These are phyloP conservation scores for Strigomonas galati DNA, from an alignment of 208 protist genomes.

Conservation along the genomic window DNA sequence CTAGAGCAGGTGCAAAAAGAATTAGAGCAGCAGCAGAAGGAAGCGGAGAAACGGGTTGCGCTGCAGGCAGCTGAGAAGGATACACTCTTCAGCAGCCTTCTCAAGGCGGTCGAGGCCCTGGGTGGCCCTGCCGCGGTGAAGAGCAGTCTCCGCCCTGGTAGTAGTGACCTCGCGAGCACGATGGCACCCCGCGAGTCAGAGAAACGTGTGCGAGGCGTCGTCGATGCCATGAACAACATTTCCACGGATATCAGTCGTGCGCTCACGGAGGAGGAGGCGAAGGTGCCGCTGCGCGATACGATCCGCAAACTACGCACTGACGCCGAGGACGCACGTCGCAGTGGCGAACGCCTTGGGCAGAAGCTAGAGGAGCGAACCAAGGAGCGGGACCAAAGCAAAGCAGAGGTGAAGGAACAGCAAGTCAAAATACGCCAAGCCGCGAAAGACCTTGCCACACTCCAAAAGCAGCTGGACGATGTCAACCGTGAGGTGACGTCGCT, in stretches of 20 bases:
- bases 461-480: background rate
- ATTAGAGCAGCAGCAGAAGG: constrained; percentile 9
- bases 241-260: background rate
- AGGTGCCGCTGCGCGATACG: background rate
- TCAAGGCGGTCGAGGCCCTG: constrained; percentile 6
- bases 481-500: background rate
- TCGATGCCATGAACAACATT: constrained; percentile 2
- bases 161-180: background rate
- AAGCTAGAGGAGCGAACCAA: constrained; percentile 15
- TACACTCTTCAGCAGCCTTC: background rate
- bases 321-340: constrained; percentile 5
- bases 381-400: background rate
- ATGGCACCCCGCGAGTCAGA: background rate
- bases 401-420: constrained; percentile 5
- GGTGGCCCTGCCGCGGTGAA: constrained; percentile 1
- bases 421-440: constrained; percentile 2
- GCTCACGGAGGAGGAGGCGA: background rate
- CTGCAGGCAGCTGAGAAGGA: constrained; percentile 12
- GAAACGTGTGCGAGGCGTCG: constrained; percentile 5
- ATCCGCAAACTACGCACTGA: background rate
- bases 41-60: constrained; percentile 9
- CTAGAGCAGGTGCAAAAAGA: constrained; percentile 12
- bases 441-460: background rate
- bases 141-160: background rate
- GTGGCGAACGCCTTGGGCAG: background rate